Evolutionary conservation across 169 alveolate species (phyloP).

Genomic region (Plasmodium ovale): DNA sequence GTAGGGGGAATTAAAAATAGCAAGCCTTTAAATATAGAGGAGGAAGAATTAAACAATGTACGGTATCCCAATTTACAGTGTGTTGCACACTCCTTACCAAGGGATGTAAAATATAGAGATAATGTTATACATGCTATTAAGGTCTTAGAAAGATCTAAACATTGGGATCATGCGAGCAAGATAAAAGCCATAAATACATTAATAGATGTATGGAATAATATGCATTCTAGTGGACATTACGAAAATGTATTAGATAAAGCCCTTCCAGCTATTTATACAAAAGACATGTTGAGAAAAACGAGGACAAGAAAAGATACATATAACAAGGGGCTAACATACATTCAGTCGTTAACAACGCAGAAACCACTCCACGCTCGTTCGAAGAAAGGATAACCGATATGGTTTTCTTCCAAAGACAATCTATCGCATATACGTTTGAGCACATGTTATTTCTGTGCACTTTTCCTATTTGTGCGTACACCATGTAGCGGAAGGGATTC

Average conservation of each 20-base stretch:
- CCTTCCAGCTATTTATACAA: constrained; percentile 76
- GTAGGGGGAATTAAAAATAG: constrained; percentile 68
- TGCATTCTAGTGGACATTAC: constrained; percentile 81
- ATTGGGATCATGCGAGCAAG: constrained; percentile 87
- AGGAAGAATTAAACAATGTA: constrained; percentile 34
- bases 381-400: constrained; percentile 27
- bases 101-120: constrained; percentile 83
- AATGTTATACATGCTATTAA: constrained; percentile 83
- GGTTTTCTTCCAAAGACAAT: too few species aligned
- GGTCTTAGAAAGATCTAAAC: constrained; percentile 81
- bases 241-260: constrained; percentile 77
- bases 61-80: constrained; percentile 84
- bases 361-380: constrained; percentile 43
- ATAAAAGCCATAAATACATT: constrained; percentile 84
- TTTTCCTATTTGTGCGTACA: too few species aligned
- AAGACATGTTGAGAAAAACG: constrained; percentile 77
- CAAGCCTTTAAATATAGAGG: constrained; percentile 53
- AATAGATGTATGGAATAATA: constrained; percentile 84
- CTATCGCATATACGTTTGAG: too few species aligned
- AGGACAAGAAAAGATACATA: constrained; percentile 80
- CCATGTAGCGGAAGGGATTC: too few species aligned
- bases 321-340: constrained; percentile 80
- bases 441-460: too few species aligned
- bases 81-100: constrained; percentile 87
- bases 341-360: constrained; percentile 81